These are phyloP conservation scores for barrel medic (Medicago truncatula) DNA, from an alignment of 306 rosid species.

Conservation along the genomic window MtrunA17r5.0-ANR NC_053044.1:34037501-34038000, in stretches of 20 bases:
- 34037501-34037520: not conserved
- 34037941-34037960: no score
- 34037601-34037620: not conserved
- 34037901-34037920: no score
- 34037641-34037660: not conserved
- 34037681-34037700: not conserved
- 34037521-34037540: not conserved
- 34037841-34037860: no score
- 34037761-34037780: no score
- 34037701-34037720: not conserved
- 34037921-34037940: no score
- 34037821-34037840: no score
- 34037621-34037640: not conserved
- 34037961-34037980: no score
- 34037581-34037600: not conserved
- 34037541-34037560: not conserved
- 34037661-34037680: not conserved
- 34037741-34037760: not conserved
- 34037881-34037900: no score
- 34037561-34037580: slow-evolving; percentile 1
- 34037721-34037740: not conserved
- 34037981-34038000: no score
- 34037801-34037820: no score
- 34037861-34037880: no score
- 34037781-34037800: no score